Evolutionary conservation across 106 monocot genomes (phyloP), one percentile per base, ranked within the genome.

Genomic region (Apostasia shenzhenica): DNA sequence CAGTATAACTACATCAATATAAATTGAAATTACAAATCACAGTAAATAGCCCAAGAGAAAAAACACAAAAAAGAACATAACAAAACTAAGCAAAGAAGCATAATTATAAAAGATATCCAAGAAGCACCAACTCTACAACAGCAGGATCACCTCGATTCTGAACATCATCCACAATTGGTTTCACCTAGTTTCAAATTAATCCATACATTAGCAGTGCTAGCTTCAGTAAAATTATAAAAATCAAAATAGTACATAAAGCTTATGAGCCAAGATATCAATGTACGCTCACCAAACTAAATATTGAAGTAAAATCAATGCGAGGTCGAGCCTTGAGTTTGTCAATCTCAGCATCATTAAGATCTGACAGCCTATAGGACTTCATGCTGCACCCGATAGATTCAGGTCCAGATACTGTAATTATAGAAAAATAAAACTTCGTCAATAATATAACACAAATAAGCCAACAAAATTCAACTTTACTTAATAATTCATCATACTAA

Each of bases 81-180:
- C 42, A 41, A 53, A 49, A 51, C 72, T 39, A 37, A 39, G 39
- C 9, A 43, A 80, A 39, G 26, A 50, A 43, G 47, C 1, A 71
- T 37, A 2, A 67, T 40, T 58, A 37, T 43, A 48, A 8, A 67
- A 9, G 46, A 63, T 41, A 51, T 65, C 55, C 59, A 74, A 80
- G 67, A 73, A 72, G 81, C 38, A 77, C 81, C 48, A 57, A 99
- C 97, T 92, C 87, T 80, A 81, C 81, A 54, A 99, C 92, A 55
- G 97, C 97, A 60, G 77, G 81, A 76, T 99, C 97, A 3, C 97
- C 97, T 76, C 81, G 76, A 52, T 48, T 75, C 41, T 85, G 84
- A 1, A 99, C 97, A 73, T 99, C 97, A 57, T 99, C 89, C 59
- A 99, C 87, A 59, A 99, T 99, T 14, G 97, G 97, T 66, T 84